Base-by-base conservation (phyloP, 768 basidiomycete species). In the Obba rivulosa region DNA sequence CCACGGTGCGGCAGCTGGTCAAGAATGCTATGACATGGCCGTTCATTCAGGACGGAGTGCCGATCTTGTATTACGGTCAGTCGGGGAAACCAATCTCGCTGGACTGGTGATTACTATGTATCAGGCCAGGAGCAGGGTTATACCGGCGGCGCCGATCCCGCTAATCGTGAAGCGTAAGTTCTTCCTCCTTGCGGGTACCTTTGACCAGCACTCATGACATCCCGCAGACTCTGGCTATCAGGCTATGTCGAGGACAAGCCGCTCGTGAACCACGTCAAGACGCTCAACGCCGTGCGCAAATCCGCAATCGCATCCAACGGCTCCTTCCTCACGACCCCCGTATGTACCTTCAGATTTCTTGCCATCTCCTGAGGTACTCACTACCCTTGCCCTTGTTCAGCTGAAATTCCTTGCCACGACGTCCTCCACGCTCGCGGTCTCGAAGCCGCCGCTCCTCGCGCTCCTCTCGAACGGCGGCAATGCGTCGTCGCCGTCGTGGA, bases 391-490 rank as follows among this genome's bases (percentile, higher is more conserved):
- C 16, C 31, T 39, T 41, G 31, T 35, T 18, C 49, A 81, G 77
- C 68, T 75, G 57, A 64, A 68, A 43, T 77, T 80, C 58, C 60
- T 77, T 43, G 49, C 62, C 3, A 68, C 73, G 20, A 52, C 68
- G 25, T 61, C 71, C 25, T 66, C 70, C 43, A 63, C 70, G 0
- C 60, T 83, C 24, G 75, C 68, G 1, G 59, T 81, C 31, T 79
- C 69, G 34, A 83, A 83, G 54, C 70, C 73, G 0, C 80, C 82
- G 1, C 61, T 84, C 51, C 70, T 82, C 38, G 64, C 76, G 5
- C 72, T 83, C 28, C 58, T 83, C 51, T 76, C 81, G 3, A 83
- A 83, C 62, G 58, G 66, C 34, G 81, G 80, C 28, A 68, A 59
- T 44, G 51, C 59, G 40, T 65, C 66, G n/a, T 57, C 64, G 13